Conservation (phyloP, 768 basidiomycete genomes). For the Pisolithus orientalis region DNA sequence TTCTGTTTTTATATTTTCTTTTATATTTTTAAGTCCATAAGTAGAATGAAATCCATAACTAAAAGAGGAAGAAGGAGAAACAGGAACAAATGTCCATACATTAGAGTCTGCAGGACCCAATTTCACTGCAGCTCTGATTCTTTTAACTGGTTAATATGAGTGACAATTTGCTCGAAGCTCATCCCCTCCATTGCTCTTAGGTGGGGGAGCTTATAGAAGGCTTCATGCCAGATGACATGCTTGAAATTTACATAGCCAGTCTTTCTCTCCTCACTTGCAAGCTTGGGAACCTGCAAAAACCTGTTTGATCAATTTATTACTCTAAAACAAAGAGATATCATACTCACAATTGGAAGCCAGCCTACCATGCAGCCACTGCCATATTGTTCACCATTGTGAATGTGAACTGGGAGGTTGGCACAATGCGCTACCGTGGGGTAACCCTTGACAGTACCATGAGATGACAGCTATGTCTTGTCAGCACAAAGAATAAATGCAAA, state of each 20-base stretch:
- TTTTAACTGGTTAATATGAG: too few species aligned
- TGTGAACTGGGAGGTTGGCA: too few species aligned
- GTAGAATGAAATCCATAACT: too few species aligned
- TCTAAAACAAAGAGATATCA: neutral
- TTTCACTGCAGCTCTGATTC: too few species aligned
- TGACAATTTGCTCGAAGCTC: too few species aligned
- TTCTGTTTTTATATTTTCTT: too few species aligned
- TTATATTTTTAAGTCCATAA: too few species aligned
- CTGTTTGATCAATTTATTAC: neutral
- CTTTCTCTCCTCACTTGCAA: constrained; percentile 27
- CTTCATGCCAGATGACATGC: constrained; percentile 29
- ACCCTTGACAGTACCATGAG: constrained; percentile 31
- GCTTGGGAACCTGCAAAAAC: neutral
- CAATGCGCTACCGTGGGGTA: constrained; percentile 30
- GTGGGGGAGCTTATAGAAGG: constrained; percentile 23
- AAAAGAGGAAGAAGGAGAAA: too few species aligned
- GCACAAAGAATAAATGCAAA: constrained; percentile 34
- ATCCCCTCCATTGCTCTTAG: too few species aligned
- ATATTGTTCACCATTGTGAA: too few species aligned
- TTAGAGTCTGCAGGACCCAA: too few species aligned
- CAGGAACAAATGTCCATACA: too few species aligned
- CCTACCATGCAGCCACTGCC: constrained; percentile 33
- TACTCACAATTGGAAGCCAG: constrained; percentile 33
- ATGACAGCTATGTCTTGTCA: constrained; percentile 33
- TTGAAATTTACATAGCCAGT: constrained; percentile 26